Base-by-base conservation (phyloP, 2,329 filamentous ascomycete genomes). In the Diaporthe caulivora region DNA sequence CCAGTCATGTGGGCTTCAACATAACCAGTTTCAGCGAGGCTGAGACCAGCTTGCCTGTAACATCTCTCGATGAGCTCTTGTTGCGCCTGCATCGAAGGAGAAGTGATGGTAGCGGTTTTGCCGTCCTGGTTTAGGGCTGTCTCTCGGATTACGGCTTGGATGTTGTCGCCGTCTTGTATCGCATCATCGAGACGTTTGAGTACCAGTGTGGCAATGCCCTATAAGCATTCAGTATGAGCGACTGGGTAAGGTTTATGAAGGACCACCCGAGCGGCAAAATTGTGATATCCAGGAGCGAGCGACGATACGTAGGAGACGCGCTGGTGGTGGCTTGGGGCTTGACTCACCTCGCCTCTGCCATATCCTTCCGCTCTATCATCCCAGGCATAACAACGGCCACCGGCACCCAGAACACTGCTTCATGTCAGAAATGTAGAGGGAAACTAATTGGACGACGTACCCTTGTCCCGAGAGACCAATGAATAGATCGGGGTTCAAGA, bases 151-250 rank as follows among this genome's bases (percentile, higher is more conserved):
- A 86, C 79, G 29, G 80, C 80, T 68, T 81, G 80, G 51, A 86
- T 81, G 1, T 81, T 81, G 77, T 89, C 85, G 17, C 83, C 82
- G 72, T 86, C 86, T 44, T 77, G 75, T 8, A 89, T 67, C 4
- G 87, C 87, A 70, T 84, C 82, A 7, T 81, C 81, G 2, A 89
- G 79, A 1, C 80, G 83, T 78, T 89, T 89, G 2, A 90, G 76
- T 1, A 88, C 76, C 15, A 90, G 75, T 29, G 84, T 80, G 0
- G 80, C 85, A 34, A 85, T 80, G 11, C 87, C 88, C 37, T 40
- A 40, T 10, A 40, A 10, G 7, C 37, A 40, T 10, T 10, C 37
- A 8, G 37, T 40, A 40, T 40, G 7, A 40, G 37, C 11, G 11
- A 13, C 37, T 40, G 37, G 34, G 9, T 9, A 5, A 34, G 5